Base-by-base conservation (phyloP, 2,329 filamentous ascomycete species). In the Alternaria solani region DNA sequence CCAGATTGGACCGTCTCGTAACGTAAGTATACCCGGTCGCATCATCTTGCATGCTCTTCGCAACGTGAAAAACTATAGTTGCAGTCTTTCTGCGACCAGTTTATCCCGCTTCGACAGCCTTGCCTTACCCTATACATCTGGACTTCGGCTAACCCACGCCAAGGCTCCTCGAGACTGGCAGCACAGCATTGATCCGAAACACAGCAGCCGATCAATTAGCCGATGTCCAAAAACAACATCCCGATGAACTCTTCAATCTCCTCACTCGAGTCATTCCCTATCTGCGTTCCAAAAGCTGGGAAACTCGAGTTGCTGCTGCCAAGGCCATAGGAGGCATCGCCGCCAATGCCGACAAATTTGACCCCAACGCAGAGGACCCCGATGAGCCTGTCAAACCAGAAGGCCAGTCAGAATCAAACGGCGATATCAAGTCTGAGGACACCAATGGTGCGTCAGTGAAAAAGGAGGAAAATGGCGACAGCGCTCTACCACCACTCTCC, bases 201-300 rank as follows among this genome's bases (percentile, higher is more conserved):
- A 99, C 95, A 64, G 96, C 95, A 64, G 95, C 96, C 63, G 93
- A 96, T 75, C 95, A 99, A 81, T 86, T 99, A 65, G 95, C 94
- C 63, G 95, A 99, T 81, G 95, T 97, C 79, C 96, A 99, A 81
- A 98, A 97, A 78, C 92, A 95, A 78, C 95, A 98, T 73, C 95
- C 95, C 0, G 94, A 99, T 81, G 96, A 99, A 79, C 84, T 99
- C 1, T 98, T 98, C 81, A 97, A 98, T 75, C 86, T 99, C 7
- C 86, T 99, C 12, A 94, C 93, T 30, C 87, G 94, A 62, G 94
- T 99, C 32, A 89, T 99, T n/a, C 94, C 95, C 1, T 99, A 97
- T 79, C 85, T 99, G 30, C 89, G 92, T 59, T 94, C 95, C 69
- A 97, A 94, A 78, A 94, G 94, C 75, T 99, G 95, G 95, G 95